Base-by-base conservation (phyloP, 2,329 filamentous ascomycete species). In the Claviceps pazoutovae region DNA sequence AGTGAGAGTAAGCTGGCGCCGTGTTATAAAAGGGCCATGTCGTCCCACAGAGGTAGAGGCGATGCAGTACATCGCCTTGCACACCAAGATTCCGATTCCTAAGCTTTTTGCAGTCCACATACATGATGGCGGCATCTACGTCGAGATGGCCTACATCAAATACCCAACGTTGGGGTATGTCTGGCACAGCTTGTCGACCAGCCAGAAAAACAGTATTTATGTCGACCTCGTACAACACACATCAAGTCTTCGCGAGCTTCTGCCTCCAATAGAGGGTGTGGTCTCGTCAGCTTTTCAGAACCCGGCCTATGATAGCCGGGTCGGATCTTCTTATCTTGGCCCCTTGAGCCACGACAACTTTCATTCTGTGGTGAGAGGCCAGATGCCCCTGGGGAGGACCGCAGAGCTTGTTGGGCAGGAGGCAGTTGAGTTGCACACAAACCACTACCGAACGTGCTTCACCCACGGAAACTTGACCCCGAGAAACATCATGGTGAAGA, bases 21-120 rank as follows among this genome's bases (percentile, higher is more conserved):
- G 62, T 39, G 36, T 64, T 48, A 61, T 64, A 53, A 64, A 63
- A 51, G 61, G 62, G 52, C 62, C 61, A 56, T 62, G 60, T 50
- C 51, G 56, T 17, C 61, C 60, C 5, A 49, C 58, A 1, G 61
- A 65, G 54, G 53, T 64, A 4, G 62, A 64, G 49, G 62, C 61
- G 13, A 60, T 65, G 58, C 57, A 59, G 48, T 66, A 64, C 48
- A 51, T 65, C 50, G 57, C 60, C 39, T 36, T 46, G 46, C 54
- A 64, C 48, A 64, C 62, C 34, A 50, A 49, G 2, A 56, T 66
- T 36, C 63, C 63, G 7, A 49, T 66, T 1, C 62, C 61, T 21
- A 59, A 49, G 36, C 8, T 66, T 21, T 58, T 61, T 39, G 56
- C 53, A 4, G 49, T 61, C 30, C 61, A 64, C 49, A 59, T 50